Evolutionary conservation across 768 basidiomycete species (phyloP).

Genomic region (Panus rudis): DNA sequence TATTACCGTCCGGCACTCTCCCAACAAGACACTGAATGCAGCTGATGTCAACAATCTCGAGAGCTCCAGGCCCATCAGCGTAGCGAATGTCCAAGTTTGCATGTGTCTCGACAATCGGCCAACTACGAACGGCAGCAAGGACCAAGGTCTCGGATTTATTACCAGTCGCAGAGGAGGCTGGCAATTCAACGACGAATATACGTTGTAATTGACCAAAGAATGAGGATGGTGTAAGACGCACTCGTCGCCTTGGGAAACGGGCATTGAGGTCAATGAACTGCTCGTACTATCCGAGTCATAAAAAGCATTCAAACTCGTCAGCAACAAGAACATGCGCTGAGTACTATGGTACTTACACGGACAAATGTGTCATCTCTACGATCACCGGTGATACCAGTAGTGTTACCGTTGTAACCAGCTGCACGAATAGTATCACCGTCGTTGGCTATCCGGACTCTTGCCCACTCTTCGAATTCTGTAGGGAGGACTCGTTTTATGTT

Average conservation of each 20-base stretch:
- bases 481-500: conserved; percentile 7
- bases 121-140: background rate
- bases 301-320: background rate
- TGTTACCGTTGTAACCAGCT: too few relatives aligned
- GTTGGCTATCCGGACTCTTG: conserved; percentile 16
- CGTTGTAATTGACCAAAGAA: conserved; percentile 30
- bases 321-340: background rate
- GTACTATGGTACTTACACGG: conserved; percentile 19
- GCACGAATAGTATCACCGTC: conserved; percentile 27
- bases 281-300: conserved; percentile 23
- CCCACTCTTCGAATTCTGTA: conserved; percentile 19
- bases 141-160: background rate
- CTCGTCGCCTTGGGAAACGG: background rate
- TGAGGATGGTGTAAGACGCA: conserved; percentile 1
- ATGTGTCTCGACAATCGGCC: background rate
- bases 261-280: conserved; percentile 24
- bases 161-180: background rate
- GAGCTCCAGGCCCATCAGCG: conserved; percentile 5
- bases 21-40: conserved; percentile 22
- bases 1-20: conserved; percentile 10
- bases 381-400: conserved; percentile 15
- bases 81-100: conserved; percentile 14
- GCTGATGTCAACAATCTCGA: conserved; percentile 17
- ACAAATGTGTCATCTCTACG: conserved; percentile 26
- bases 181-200: conserved; percentile 21